Conservation (phyloP, 345 rosid species). For the Turritis glabra region DNA sequence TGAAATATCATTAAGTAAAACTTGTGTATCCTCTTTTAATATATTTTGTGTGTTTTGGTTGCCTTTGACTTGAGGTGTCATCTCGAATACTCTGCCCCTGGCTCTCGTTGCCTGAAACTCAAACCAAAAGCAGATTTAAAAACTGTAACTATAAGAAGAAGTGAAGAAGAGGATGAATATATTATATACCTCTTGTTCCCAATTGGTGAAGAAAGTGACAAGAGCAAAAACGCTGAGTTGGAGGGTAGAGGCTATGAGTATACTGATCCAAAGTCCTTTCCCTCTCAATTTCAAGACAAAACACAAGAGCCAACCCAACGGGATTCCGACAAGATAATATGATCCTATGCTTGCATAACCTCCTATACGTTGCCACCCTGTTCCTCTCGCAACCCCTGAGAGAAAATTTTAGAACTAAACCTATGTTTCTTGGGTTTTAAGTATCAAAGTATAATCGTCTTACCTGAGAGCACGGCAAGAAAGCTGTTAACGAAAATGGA, state of each 20-base stretch:
- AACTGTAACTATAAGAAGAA: neutral
- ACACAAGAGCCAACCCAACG: slow-evolving; percentile 44
- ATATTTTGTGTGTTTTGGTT: slow-evolving; percentile 4
- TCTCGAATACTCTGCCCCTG: slow-evolving; percentile 40
- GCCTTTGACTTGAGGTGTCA: slow-evolving; percentile 6
- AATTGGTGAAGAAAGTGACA: slow-evolving; percentile 48
- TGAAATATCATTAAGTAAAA: neutral
- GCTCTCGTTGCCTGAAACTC: slow-evolving; percentile 42
- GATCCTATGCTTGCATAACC: slow-evolving; percentile 63
- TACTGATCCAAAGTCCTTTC: slow-evolving; percentile 62
- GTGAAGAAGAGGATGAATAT: neutral
- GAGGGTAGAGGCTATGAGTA: slow-evolving; percentile 39
- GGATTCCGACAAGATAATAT: slow-evolving; percentile 58
- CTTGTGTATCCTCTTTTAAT: slow-evolving; percentile 15
- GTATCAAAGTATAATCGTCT: neutral
- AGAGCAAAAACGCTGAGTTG: slow-evolving; percentile 45
- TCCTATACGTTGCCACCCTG: slow-evolving; percentile 65
- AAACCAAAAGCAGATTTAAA: neutral
- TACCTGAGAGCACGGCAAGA: slow-evolving; percentile 45
- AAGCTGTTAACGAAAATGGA: slow-evolving; percentile 40
- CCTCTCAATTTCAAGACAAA: slow-evolving; percentile 45
- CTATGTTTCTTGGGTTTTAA: neutral
- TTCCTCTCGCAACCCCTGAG: slow-evolving; percentile 63
- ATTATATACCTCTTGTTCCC: slow-evolving; percentile 56
- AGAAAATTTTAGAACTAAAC: neutral